phyloP scores from a whole-genome alignment of 257 asterid species.

The Nicotiana benthamiana region DNA sequence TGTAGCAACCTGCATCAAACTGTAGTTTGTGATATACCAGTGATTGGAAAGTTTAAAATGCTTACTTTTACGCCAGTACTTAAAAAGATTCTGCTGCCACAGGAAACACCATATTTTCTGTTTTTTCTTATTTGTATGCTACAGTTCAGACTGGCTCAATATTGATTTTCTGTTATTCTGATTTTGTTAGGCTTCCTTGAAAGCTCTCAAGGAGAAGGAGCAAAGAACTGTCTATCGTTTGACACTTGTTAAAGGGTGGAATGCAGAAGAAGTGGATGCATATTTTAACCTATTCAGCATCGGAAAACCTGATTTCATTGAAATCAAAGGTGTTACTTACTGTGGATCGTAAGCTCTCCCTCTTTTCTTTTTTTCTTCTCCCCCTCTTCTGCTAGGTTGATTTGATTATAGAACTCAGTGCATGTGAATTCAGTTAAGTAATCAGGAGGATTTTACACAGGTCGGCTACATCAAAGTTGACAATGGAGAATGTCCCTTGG shows the following conservation, averaged over 20 bases:
- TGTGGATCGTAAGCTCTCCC: slow-evolving; percentile 84
- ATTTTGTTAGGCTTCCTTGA: slow-evolving; percentile 68
- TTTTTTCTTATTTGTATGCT: slow-evolving; percentile 4
- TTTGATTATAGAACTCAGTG: neutral
- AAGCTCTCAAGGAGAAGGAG: slow-evolving; percentile 77
- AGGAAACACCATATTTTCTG: neutral
- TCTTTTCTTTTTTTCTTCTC: neutral
- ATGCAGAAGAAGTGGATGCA: slow-evolving; percentile 89
- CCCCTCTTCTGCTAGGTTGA: neutral
- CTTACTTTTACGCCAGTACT: neutral
- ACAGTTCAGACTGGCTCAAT: neutral
- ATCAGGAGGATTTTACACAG: slow-evolving; percentile 25
- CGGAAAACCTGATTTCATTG: slow-evolving; percentile 89
- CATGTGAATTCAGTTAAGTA: neutral
- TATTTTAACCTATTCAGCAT: slow-evolving; percentile 62
- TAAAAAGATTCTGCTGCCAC: neutral
- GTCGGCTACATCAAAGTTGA: slow-evolving; percentile 91
- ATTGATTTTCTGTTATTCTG: neutral
- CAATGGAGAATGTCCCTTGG: slow-evolving; percentile 99
- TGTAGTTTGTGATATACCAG: neutral
- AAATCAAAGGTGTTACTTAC: slow-evolving; percentile 96
- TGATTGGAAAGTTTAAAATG: neutral
- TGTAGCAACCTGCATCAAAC: neutral
- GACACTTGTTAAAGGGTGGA: slow-evolving; percentile 98
- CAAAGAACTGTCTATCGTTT: slow-evolving; percentile 94